Evolutionary conservation across 2,329 filamentous ascomycete genomes (phyloP).

Genomic region (Aureobasidium subglaciale): DNA sequence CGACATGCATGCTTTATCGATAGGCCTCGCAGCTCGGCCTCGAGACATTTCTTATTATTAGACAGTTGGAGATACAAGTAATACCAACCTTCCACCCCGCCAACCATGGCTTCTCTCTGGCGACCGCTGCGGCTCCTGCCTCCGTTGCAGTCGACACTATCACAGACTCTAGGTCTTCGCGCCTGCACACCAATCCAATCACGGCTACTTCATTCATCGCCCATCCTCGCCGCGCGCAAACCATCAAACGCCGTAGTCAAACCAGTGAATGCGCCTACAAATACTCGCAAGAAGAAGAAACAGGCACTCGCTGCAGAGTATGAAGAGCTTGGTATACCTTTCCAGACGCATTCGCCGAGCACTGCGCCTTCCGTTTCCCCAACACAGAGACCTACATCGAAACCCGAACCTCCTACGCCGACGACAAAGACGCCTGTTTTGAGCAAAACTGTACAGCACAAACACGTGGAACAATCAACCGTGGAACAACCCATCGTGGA

Average conservation of each 20-base stretch:
- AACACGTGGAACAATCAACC: too few species aligned
- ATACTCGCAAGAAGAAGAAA: conserved; percentile 2
- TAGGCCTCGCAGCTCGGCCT: background rate
- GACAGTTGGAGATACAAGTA: too few species aligned
- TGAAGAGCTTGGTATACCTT: background rate
- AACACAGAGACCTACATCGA: background rate
- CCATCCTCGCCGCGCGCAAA: background rate
- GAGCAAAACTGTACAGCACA: background rate
- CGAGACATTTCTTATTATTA: conserved; percentile 1
- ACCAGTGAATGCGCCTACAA: background rate
- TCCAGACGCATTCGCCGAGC: background rate
- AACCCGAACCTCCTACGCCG: background rate
- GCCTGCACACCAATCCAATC: background rate
- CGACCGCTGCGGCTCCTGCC: conserved; percentile 3
- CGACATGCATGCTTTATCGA: conserved; percentile 1
- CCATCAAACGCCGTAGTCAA: conserved; percentile 1
- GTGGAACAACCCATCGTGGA: too few species aligned
- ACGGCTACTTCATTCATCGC: conserved; percentile 1
- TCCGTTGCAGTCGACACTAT: background rate
- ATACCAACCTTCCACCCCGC: too few species aligned
- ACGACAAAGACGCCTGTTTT: background rate
- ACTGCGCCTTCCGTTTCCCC: background rate
- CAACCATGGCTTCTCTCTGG: conserved; percentile 6
- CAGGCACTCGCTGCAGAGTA: background rate
- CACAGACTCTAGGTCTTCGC: background rate